Evolutionary conservation across 2,329 filamentous ascomycete genomes (phyloP).

Genomic region (Polytolypa hystricis): DNA sequence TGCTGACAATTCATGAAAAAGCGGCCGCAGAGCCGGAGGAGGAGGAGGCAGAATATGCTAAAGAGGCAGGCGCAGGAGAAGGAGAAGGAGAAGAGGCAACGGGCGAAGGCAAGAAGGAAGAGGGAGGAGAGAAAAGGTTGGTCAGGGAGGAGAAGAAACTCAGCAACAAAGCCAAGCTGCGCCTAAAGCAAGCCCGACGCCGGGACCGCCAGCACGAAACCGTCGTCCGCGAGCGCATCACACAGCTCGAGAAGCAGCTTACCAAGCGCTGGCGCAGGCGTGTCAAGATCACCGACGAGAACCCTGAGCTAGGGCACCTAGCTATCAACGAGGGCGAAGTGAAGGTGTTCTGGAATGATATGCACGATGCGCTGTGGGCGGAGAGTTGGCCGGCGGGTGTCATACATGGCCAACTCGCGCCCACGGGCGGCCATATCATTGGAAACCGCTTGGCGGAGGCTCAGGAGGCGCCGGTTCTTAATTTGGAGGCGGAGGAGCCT

Average conservation of each 20-base stretch:
- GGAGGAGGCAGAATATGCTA: constrained; percentile 8
- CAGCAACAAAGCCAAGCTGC: constrained; percentile 21
- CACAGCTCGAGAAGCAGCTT: constrained; percentile 13
- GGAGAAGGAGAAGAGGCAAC: constrained; percentile 8
- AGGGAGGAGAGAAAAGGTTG: constrained; percentile 7
- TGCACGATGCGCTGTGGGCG: constrained; percentile 33
- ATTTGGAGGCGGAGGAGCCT: neutral
- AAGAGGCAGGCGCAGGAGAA: constrained; percentile 10
- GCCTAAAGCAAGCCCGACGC: constrained; percentile 20
- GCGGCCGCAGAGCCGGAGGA: constrained; percentile 16
- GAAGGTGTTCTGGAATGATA: constrained; percentile 36
- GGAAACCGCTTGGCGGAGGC: constrained; percentile 4
- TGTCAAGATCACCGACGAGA: constrained; percentile 19
- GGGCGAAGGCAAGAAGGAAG: constrained; percentile 11
- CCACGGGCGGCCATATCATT: constrained; percentile 26
- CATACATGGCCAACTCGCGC: constrained; percentile 31
- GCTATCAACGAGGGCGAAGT: constrained; percentile 23
- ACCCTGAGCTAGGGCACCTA: constrained; percentile 13
- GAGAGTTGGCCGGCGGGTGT: constrained; percentile 33
- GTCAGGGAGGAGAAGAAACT: constrained; percentile 19
- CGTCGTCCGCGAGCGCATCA: constrained; percentile 18
- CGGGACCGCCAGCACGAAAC: constrained; percentile 17
- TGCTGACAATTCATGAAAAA: constrained; percentile 40
- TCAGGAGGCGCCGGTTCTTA: neutral
- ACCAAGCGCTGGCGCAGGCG: constrained; percentile 10